Evolutionary conservation across 495 filamentous ascomycete species (phyloP).

Genomic region (Xylaria flabelliformis): DNA sequence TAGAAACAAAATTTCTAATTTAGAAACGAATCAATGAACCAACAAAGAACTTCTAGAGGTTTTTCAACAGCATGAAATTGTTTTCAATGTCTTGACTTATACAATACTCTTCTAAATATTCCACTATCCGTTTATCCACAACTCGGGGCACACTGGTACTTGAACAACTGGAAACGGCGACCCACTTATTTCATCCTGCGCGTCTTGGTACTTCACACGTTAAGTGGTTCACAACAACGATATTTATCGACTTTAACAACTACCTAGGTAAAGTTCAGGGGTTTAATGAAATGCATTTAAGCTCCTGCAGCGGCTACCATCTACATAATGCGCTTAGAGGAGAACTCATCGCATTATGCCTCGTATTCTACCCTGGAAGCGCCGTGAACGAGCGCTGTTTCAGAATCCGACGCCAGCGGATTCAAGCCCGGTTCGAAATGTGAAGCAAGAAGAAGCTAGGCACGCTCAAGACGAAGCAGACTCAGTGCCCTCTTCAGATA

Average conservation of each 20-base stretch:
- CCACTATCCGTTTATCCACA: not conserved
- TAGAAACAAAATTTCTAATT: not conserved
- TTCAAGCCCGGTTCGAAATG: constrained; percentile 28
- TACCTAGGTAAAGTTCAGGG: not conserved
- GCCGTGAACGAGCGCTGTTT: not conserved
- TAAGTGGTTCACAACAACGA: not conserved
- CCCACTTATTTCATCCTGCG: not conserved
- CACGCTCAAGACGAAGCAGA: constrained; percentile 11
- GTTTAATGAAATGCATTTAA: not conserved
- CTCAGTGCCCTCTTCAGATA: constrained; percentile 16
- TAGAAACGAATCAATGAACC: not conserved
- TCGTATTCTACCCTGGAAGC: constrained; percentile 39
- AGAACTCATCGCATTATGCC: constrained; percentile 30
- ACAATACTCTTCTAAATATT: not conserved
- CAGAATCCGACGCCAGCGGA: not conserved
- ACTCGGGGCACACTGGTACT: not conserved
- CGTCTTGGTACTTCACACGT: not conserved
- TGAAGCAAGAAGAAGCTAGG: constrained; percentile 26
- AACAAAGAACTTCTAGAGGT: not conserved
- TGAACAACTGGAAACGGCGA: not conserved
- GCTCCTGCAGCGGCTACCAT: not conserved
- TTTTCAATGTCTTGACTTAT: no score
- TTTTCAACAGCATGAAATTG: not conserved
- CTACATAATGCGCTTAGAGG: constrained; percentile 6
- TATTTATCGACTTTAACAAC: not conserved